These are phyloP conservation scores for Backusella tarrabulga DNA, from an alignment of 192 early-diverging fungal species.

Conservation along the genomic window DNA sequence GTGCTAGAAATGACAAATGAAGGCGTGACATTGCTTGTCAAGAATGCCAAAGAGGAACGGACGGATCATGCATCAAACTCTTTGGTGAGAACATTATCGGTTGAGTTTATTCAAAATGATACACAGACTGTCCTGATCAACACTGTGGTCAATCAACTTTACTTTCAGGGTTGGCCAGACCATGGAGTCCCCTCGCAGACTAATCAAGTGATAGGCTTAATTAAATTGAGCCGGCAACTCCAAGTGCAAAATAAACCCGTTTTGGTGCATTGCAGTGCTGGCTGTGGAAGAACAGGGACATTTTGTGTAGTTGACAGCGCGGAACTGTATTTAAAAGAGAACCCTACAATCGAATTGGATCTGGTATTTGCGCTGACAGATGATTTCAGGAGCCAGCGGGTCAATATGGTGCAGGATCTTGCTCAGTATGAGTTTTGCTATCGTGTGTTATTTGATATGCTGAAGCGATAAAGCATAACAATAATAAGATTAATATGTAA, in stretches of 20 bases:
- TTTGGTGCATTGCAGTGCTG: slow-evolving; percentile 86
- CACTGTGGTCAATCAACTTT: slow-evolving; percentile 61
- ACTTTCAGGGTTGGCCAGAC: slow-evolving; percentile 85
- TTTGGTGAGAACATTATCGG: background rate
- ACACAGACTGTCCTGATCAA: background rate
- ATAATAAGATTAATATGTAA: background rate
- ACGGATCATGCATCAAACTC: background rate
- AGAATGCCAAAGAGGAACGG: background rate
- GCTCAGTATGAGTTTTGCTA: slow-evolving; percentile 82
- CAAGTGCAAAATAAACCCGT: slow-evolving; percentile 42
- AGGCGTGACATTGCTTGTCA: background rate
- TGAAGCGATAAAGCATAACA: slow-evolving; percentile 1
- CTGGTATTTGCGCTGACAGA: slow-evolving; percentile 61
- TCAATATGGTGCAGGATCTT: slow-evolving; percentile 77
- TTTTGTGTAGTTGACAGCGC: slow-evolving; percentile 61
- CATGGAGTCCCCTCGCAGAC: slow-evolving; percentile 66
- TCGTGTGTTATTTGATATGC: slow-evolving; percentile 49
- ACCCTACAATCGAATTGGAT: slow-evolving; percentile 43
- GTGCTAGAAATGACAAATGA: slow-evolving; percentile 10
- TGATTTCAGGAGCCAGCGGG: slow-evolving; percentile 70
- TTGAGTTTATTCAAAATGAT: background rate
- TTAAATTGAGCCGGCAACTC: slow-evolving; percentile 32
- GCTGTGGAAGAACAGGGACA: slow-evolving; percentile 84
- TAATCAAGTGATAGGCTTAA: slow-evolving; percentile 48
- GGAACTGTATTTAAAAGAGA: background rate